Base-by-base conservation (phyloP, 352 stramenopile genomes). In the Phytopythium vexans region DNA sequence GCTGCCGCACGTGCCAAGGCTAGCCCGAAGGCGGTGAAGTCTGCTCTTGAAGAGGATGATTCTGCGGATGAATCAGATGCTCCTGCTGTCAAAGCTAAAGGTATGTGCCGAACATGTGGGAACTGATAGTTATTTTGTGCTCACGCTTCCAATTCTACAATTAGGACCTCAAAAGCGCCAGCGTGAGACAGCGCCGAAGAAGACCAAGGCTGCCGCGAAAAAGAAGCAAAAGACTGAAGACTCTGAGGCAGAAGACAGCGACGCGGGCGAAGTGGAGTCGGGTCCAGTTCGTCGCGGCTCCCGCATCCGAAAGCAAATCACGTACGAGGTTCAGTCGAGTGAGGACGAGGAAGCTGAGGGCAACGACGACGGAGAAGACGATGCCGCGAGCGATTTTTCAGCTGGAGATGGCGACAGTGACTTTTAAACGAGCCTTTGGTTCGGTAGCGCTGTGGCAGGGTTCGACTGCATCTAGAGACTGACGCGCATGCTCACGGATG, bases 331-430 rank as follows among this genome's bases (percentile, higher is more conserved):
- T 21, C 58, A 75, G 11, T 82, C 70, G 10, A 89, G 77, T 33
- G 70, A 86, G 0, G 62, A 66, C 0, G 60, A 73, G 0, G 64
- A 60, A 3, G 49, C 60, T 0, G 56, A 76, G 1, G 62, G 71
- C 6, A 62, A 67, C 10, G 68, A 71, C 1, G 62, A 70, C 21
- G 68, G 49, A n/a, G 48, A 57, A 47, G 32, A 52, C 33, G 35
- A 66, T 15, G 39, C 76, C 35, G 75, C 87, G 4, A 86, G 77
- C 42, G 77, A 80, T 9, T 64, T 85, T 39, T 73, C 64, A 12
- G 66, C 77, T 9, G 69, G 71, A n/a, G 74, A 69, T 35, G 73
- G 83, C 8, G 77, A 83, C 49, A 88, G 74, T 48, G 82, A 90
- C 48, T 87, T 27, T 27, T 27, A 27, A 27, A 1, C 21, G 21